Base-by-base conservation (phyloP, 257 asterid genomes). In the Anisodus tanguticus region DNA sequence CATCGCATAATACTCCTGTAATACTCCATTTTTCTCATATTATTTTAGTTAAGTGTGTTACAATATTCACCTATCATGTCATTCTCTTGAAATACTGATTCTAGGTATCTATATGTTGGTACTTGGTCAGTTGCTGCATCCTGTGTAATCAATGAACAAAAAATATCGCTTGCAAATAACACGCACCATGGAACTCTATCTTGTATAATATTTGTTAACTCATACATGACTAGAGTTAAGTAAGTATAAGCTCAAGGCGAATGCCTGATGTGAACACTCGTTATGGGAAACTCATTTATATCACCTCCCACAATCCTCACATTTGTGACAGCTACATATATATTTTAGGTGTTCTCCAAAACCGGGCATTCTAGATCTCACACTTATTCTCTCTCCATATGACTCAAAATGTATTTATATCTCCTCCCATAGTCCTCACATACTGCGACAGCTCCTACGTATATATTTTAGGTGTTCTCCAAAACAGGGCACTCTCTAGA, bases 21-120 rank as follows among this genome's bases (percentile, higher is more conserved):
- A 81, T 63, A 64, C 78, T 64, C 35, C 57, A 45, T n/a, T 71
- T 71, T 71, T 47, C 79, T 71, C 39, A 71, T 71, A 19, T 22
- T 71, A 49, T 45, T 71, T 71, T n/a, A 9, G 58, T 71, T n/a
- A 71, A 10, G 16, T 45, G 58, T 69, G 78, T 43, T 41, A 70
- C 51, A 41, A 16, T 31, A 70, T 41, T 43, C 79, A 41, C 55
- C 13, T 71, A 71, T 45, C 39, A 71, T 45, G 58, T 45, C 79
- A 45, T 43, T 17, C 72, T 43, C 54, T 45, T 71, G 58, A 45
- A 71, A 71, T 51, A n/a, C 10, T 71, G 58, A 71, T 2, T 55
- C 17, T 49, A 43, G 58, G 45, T 71, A 45, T n/a, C 37, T 43
- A 69, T 41, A 71, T 43, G 10, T 71, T 19, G 26, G 78, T 70